Conservation (phyloP, 805 yeast species). For the Lipomyces kockii region DNA sequence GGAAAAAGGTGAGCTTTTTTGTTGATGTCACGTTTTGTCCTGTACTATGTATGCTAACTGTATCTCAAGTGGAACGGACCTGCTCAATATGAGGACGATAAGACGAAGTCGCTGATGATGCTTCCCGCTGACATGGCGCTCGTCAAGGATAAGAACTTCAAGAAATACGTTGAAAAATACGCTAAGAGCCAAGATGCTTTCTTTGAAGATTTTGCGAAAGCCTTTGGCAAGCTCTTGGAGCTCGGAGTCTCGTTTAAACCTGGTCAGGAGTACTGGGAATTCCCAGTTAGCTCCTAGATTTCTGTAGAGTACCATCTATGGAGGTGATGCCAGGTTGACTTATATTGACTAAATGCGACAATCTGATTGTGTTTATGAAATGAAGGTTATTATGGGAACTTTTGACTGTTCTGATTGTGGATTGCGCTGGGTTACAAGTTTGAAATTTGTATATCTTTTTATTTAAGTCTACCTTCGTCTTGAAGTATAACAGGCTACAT, state of each 20-base stretch:
- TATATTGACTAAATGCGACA: neutral
- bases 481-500: too few relatives aligned
- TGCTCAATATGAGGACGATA: slow-evolving; percentile 64
- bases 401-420: neutral
- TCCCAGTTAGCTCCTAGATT: slow-evolving; percentile 28
- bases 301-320: neutral
- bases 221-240: slow-evolving; percentile 71
- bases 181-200: slow-evolving; percentile 69
- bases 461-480: too few relatives aligned
- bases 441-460: too few relatives aligned
- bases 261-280: slow-evolving; percentile 39
- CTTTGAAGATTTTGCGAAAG: slow-evolving; percentile 66
- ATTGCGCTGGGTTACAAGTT: too few relatives aligned
- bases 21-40: neutral
- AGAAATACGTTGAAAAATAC: slow-evolving; percentile 63
- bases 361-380: neutral
- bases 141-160: slow-evolving; percentile 59
- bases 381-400: neutral
- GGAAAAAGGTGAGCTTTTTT: slow-evolving; percentile 48
- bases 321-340: neutral
- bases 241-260: slow-evolving; percentile 71
- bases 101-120: slow-evolving; percentile 67
- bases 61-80: slow-evolving; percentile 49
- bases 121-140: slow-evolving; percentile 78
- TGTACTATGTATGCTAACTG: neutral